A percentile compares a stretch with the other conserved stretches of the same genome.
Conservation (phyloP, 1,284 basidiomycete genomes). For the Leucoagaricus sp. region DNA sequence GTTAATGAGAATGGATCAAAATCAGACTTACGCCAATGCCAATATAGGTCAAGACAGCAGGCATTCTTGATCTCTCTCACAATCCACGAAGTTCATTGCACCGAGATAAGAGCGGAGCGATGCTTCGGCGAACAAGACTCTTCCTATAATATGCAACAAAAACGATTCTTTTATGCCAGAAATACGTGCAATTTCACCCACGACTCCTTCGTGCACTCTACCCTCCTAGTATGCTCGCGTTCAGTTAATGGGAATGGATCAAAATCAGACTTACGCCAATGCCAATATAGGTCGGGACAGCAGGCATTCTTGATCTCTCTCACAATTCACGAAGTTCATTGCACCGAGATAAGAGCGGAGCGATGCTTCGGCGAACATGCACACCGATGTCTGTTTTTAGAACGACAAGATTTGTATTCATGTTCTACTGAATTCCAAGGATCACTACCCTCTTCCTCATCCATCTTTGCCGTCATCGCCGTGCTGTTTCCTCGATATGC, state of each 20-base stretch:
- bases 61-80: neutral
- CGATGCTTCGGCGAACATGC: neutral
- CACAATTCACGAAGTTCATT: neutral
- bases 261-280: slow-evolving; percentile 1
- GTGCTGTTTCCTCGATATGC: neutral
- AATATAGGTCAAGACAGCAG: neutral
- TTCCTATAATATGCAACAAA: neutral
- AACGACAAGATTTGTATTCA: neutral
- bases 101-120: slow-evolving; percentile 9
- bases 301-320: neutral
- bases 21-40: neutral
- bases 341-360: slow-evolving; percentile 8
- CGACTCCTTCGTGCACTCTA: neutral
- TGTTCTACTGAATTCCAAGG: too few species aligned
- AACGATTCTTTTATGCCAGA: neutral
- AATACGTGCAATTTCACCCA: neutral
- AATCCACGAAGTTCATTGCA: neutral
- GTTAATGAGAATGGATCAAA: neutral
- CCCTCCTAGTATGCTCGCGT: neutral
- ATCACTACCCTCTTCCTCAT: neutral
- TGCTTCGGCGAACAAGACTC: neutral
- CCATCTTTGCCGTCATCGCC: slow-evolving; percentile 1
- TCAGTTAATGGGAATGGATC: neutral
- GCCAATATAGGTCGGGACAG: neutral
- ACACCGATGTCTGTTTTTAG: slow-evolving; percentile 1